These are phyloP conservation scores for Leccinum longicurvipes DNA, from an alignment of 768 basidiomycete genomes.

Conservation along the genomic window DNA sequence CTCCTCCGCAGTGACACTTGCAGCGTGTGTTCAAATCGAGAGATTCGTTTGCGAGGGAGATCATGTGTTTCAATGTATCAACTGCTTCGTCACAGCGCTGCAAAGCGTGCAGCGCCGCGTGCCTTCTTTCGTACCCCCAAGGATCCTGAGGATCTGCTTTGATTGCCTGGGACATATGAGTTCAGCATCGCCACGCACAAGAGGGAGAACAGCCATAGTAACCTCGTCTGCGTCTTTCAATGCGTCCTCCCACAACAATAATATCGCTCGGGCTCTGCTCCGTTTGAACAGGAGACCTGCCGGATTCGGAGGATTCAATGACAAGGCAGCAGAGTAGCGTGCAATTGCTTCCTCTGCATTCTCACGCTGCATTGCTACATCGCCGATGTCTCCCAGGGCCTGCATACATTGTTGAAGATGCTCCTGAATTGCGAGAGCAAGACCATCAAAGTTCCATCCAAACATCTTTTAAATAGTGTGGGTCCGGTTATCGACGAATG, in stretches of 20 bases:
- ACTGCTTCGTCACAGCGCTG: background rate
- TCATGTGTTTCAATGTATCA: background rate
- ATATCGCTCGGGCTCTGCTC: background rate
- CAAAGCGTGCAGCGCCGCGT: constrained; percentile 1
- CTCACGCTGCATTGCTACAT: background rate
- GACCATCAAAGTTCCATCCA: constrained; percentile 16
- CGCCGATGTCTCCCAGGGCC: background rate
- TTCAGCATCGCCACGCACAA: background rate
- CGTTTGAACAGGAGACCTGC: constrained; percentile 4
- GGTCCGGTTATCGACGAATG: background rate
- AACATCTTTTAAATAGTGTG: constrained; percentile 1
- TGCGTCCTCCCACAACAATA: constrained; percentile 5
- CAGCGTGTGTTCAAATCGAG: background rate
- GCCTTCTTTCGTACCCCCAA: constrained; percentile 3
- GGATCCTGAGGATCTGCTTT: background rate
- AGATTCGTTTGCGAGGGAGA: background rate
- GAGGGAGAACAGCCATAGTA: background rate
- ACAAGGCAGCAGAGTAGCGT: constrained; percentile 4
- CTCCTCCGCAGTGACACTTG: constrained; percentile 9
- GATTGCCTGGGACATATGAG: background rate
- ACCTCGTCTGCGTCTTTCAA: constrained; percentile 14
- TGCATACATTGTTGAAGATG: background rate
- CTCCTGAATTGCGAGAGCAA: background rate
- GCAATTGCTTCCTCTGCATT: constrained; percentile 1
- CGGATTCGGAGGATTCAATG: background rate